phyloP scores from a whole-genome alignment of 352 stramenopile species.

The Globisporangium acanthophoron region DNA sequence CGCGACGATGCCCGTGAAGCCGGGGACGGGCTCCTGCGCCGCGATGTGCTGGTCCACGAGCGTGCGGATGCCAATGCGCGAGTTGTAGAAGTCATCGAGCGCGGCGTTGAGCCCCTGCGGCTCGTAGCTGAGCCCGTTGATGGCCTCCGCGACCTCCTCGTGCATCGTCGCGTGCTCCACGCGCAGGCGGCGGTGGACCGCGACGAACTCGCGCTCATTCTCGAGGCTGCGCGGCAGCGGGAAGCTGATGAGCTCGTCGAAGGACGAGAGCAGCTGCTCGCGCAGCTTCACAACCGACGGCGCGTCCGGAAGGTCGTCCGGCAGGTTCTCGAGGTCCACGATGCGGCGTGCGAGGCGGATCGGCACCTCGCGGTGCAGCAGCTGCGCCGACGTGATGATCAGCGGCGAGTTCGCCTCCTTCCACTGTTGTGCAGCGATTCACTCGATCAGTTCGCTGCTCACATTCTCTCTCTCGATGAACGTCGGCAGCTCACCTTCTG shows the following conservation, averaged over 20 bases:
- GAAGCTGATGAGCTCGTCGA: constrained; percentile 64
- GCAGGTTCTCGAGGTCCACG: constrained; percentile 80
- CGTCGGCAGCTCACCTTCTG: constrained; percentile 15
- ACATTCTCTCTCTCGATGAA: neutral
- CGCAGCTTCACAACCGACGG: constrained; percentile 57
- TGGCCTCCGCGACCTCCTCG: constrained; percentile 52
- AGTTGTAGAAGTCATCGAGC: constrained; percentile 83
- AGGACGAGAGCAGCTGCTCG: constrained; percentile 58
- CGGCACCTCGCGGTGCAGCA: constrained; percentile 72
- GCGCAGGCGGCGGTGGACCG: constrained; percentile 50
- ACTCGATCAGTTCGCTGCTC: neutral
- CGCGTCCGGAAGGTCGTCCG: constrained; percentile 54
- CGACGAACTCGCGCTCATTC: constrained; percentile 51
- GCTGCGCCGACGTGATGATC: constrained; percentile 75
- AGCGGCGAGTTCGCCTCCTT: constrained; percentile 55
- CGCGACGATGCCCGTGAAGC: constrained; percentile 62
- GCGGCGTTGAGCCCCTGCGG: constrained; percentile 48
- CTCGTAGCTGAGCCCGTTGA: constrained; percentile 51
- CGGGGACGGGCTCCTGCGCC: constrained; percentile 42
- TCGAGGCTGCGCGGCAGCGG: constrained; percentile 53
- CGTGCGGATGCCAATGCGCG: constrained; percentile 78
- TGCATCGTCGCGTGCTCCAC: constrained; percentile 70
- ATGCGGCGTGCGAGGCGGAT: constrained; percentile 78
- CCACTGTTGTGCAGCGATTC: constrained; percentile 20
- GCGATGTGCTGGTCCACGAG: constrained; percentile 78